phyloP scores from a whole-genome alignment of 805 yeast species.

The Yamadazyma ubonensis region DNA sequence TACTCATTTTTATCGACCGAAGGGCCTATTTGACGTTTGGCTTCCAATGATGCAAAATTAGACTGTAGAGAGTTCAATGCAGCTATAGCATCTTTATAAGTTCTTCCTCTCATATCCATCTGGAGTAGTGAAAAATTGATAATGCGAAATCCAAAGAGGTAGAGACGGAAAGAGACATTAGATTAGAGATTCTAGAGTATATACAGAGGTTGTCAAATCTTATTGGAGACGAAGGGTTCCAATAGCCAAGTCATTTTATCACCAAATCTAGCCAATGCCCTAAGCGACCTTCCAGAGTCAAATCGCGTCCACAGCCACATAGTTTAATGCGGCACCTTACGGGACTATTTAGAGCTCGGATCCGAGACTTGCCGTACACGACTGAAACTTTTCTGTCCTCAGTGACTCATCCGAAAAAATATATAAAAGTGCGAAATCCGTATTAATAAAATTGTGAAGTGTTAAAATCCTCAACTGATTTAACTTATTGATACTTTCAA shows the following conservation, averaged over 20 bases:
- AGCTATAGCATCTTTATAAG: constrained; percentile 69
- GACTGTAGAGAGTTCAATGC: constrained; percentile 87
- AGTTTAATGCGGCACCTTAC: too few species aligned
- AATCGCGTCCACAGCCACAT: too few species aligned
- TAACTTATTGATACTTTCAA: neutral
- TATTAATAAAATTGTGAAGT: neutral
- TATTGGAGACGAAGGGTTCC: too few species aligned
- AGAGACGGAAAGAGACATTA: neutral
- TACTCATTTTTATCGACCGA: constrained; percentile 56
- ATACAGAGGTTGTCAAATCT: too few species aligned
- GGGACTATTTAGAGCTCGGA: neutral
- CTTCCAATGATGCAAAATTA: constrained; percentile 86
- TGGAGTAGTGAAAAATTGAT: neutral
- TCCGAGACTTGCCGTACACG: neutral
- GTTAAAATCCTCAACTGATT: constrained; percentile 5
- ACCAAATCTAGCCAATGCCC: too few species aligned
- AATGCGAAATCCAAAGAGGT: neutral
- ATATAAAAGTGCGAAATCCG: constrained; percentile 6
- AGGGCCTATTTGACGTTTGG: constrained; percentile 66
- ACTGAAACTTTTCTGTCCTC: neutral
- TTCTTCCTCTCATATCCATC: constrained; percentile 17
- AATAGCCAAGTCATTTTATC: too few species aligned
- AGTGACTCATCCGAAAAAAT: constrained; percentile 10
- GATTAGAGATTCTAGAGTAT: too few species aligned
- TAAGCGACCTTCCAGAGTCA: too few species aligned